Evolutionary conservation across 495 filamentous ascomycete species (phyloP).

Genomic region (Aspergillus heteromorphus): DNA sequence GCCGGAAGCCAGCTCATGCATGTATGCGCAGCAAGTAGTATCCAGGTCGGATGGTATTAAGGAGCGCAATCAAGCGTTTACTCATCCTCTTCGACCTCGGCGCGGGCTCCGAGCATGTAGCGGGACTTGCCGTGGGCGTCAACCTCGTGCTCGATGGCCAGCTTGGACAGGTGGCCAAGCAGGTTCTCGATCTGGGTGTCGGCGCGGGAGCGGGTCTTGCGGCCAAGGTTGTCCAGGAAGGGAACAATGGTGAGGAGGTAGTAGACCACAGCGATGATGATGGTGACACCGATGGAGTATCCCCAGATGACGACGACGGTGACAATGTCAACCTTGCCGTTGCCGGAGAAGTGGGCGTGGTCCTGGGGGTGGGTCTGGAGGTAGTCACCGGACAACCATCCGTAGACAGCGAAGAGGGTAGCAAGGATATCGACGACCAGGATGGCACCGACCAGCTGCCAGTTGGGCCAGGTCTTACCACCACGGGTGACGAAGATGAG

Average conservation of each 20-base stretch:
- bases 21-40: conserved; percentile 28
- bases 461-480: conserved; percentile 64
- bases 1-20: conserved; percentile 23
- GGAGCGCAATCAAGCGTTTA: conserved; percentile 32
- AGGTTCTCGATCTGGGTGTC: conserved; percentile 82
- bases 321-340: conserved; percentile 66
- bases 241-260: conserved; percentile 63
- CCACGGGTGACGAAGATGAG: conserved; percentile 75
- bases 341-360: conserved; percentile 43
- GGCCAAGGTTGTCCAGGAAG: conserved; percentile 70
- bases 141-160: conserved; percentile 65
- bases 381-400: conserved; percentile 55
- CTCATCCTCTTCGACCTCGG: conserved; percentile 63
- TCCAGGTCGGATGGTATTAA: conserved; percentile 26
- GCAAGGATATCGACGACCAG: conserved; percentile 64
- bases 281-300: conserved; percentile 71
- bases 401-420: conserved; percentile 69
- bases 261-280: conserved; percentile 76
- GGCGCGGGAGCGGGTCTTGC: conserved; percentile 66
- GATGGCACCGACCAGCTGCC: conserved; percentile 68
- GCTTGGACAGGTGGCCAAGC: conserved; percentile 67
- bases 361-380: conserved; percentile 40
- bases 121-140: conserved; percentile 50
- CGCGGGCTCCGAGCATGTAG: conserved; percentile 56
- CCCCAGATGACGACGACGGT: conserved; percentile 75